Conservation (phyloP, 2,329 filamentous ascomycete genomes). For the Dothistroma septosporum region DNA sequence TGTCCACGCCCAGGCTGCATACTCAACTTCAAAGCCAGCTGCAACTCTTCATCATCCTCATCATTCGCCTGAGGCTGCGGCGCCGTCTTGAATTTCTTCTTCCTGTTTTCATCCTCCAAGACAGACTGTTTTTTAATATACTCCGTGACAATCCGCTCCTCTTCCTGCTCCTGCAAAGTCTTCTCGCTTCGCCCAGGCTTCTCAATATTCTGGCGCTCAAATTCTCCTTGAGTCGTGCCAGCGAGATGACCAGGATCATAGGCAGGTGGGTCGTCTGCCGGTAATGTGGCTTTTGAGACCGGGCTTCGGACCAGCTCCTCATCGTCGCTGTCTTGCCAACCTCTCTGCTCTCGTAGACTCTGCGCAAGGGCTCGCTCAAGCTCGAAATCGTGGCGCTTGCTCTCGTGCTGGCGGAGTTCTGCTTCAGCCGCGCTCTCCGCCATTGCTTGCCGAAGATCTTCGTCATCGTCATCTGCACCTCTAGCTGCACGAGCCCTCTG, state of each 20-base stretch:
- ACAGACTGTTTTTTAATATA: slow-evolving; percentile 75
- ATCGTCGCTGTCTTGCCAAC: slow-evolving; percentile 20
- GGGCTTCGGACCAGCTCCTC: slow-evolving; percentile 19
- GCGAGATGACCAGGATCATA: slow-evolving; percentile 29
- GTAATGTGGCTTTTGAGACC: slow-evolving; percentile 18
- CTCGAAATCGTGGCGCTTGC: slow-evolving; percentile 39
- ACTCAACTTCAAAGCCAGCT: slow-evolving; percentile 54
- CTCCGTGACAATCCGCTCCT: slow-evolving; percentile 71
- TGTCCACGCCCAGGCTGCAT: slow-evolving; percentile 36
- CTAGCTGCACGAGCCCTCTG: slow-evolving; percentile 36
- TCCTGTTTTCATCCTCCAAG: slow-evolving; percentile 58
- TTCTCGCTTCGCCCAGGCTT: slow-evolving; percentile 21
- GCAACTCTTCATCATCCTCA: slow-evolving; percentile 49
- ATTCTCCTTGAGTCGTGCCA: slow-evolving; percentile 28
- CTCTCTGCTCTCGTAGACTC: slow-evolving; percentile 43
- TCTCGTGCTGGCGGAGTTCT: slow-evolving; percentile 22
- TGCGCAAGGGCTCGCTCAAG: slow-evolving; percentile 45
- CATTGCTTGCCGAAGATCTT: slow-evolving; percentile 46
- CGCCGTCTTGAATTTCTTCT: slow-evolving; percentile 32
- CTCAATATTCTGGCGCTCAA: slow-evolving; percentile 12
- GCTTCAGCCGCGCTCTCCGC: slow-evolving; percentile 45
- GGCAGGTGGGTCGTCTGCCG: slow-evolving; percentile 16
- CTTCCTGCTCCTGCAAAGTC: slow-evolving; percentile 43
- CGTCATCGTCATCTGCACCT: slow-evolving; percentile 39
- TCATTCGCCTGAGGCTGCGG: slow-evolving; percentile 1